A percentile compares a stretch with the other conserved stretches of the same genome.
phyloP scores from a whole-genome alignment of 2,329 filamentous ascomycete genomes.

The Mycocentrospora acerina region DNA sequence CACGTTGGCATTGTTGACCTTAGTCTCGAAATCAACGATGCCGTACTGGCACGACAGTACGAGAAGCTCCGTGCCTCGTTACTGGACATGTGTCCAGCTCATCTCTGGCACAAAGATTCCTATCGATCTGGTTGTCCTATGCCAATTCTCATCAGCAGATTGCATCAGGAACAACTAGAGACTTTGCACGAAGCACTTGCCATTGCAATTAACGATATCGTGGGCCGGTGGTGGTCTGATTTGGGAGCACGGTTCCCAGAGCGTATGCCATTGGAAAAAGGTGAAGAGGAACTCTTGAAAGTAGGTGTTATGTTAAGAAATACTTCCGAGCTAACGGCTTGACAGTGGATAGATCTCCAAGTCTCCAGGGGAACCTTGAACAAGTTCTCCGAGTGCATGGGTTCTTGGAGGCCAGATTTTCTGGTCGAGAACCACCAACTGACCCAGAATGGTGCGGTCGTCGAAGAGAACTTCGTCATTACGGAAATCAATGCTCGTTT shows the following conservation, averaged over 20 bases:
- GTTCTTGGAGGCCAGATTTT: slow-evolving; percentile 4
- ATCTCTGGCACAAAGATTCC: slow-evolving; percentile 2
- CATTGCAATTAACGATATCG: slow-evolving; percentile 1
- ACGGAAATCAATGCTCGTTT: slow-evolving; percentile 4
- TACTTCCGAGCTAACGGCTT: neutral
- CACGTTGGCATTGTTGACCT: neutral
- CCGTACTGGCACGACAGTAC: neutral
- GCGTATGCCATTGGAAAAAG: slow-evolving; percentile 2
- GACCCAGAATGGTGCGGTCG: neutral
- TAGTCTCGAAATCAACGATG: neutral
- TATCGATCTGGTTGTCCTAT: slow-evolving; percentile 2
- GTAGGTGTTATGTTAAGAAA: neutral
- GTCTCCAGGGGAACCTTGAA: neutral
- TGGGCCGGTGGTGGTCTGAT: slow-evolving; percentile 3
- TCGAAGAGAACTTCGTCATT: slow-evolving; percentile 2
- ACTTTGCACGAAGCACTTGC: slow-evolving; percentile 1
- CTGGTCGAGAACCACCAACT: neutral
- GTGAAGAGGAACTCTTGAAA: slow-evolving; percentile 1
- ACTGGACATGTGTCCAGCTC: slow-evolving; percentile 2
- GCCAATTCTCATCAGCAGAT: slow-evolving; percentile 1
- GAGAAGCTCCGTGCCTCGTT: neutral
- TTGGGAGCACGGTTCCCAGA: slow-evolving; percentile 1
- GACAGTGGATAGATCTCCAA: slow-evolving; percentile 3
- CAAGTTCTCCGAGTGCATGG: slow-evolving; percentile 1
- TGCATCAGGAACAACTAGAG: slow-evolving; percentile 1